Percentiles rank a stretch among this genome's conserved stretches.
These are phyloP conservation scores for Schizosaccharomyces cryophilus DNA, from an alignment of 805 yeast species.

Conservation along the genomic window DNA sequence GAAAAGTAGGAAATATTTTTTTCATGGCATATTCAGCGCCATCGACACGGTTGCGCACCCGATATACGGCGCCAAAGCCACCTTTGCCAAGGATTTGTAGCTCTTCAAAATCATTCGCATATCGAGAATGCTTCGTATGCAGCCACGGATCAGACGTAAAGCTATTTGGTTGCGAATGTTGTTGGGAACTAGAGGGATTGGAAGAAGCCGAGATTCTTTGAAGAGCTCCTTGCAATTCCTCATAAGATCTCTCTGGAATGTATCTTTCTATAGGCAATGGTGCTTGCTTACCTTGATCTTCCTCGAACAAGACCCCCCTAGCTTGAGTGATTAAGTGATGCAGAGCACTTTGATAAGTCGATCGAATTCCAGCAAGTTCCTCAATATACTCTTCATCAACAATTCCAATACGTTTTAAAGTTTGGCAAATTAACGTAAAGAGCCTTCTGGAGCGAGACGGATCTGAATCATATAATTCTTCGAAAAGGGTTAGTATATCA, in stretches of 20 bases:
- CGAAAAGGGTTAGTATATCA: neutral
- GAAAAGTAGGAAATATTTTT: neutral
- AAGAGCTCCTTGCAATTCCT: too few relatives aligned
- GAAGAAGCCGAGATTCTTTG: neutral
- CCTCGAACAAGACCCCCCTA: neutral
- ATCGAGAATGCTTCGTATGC: neutral
- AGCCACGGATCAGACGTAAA: neutral
- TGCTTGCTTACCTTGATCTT: neutral
- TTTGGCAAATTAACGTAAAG: neutral
- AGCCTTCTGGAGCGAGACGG: neutral
- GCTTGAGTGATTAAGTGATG: neutral
- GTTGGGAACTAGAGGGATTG: neutral
- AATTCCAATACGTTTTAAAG: neutral
- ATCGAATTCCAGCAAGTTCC: neutral
- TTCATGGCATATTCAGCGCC: conserved; percentile 1
- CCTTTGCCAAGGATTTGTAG: neutral
- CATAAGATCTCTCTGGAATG: too few relatives aligned
- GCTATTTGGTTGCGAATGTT: neutral
- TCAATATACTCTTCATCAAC: conserved; percentile 2
- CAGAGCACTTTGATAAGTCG: neutral
- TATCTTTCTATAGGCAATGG: neutral
- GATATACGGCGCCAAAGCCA: conserved; percentile 1
- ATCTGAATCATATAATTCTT: conserved; percentile 1
- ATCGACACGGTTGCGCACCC: neutral
- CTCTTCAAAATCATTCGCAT: neutral